These are phyloP conservation scores for Apiospora aurea DNA, from an alignment of 2,329 filamentous ascomycete species.

Conservation along the genomic window DNA sequence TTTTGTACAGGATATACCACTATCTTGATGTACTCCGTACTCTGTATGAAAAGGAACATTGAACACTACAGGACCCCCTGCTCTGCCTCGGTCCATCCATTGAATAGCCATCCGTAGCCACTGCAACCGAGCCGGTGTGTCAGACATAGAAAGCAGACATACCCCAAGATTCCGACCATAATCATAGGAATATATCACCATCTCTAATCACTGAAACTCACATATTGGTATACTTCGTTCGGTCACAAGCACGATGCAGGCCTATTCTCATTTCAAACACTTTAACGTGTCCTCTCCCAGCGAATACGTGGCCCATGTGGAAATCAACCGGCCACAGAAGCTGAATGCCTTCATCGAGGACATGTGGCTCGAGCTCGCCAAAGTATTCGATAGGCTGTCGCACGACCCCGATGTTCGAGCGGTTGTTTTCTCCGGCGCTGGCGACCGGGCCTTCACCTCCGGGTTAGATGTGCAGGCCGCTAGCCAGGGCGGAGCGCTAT, in stretches of 20 bases:
- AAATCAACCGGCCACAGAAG: slow-evolving; percentile 88
- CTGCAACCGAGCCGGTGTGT: background rate
- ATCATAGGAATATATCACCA: background rate
- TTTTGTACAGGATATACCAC: background rate
- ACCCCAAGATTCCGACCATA: background rate
- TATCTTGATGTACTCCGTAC: background rate
- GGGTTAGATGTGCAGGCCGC: slow-evolving; percentile 85
- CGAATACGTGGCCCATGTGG: slow-evolving; percentile 83
- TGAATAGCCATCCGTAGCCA: background rate
- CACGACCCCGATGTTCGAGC: slow-evolving; percentile 75
- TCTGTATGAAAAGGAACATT: background rate
- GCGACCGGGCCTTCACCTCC: slow-evolving; percentile 83
- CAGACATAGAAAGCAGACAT: background rate
- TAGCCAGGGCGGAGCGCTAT: slow-evolving; percentile 56
- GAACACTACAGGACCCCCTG: background rate
- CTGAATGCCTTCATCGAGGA: slow-evolving; percentile 85
- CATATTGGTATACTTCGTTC: background rate
- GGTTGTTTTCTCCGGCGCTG: slow-evolving; percentile 81
- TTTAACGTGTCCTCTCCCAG: slow-evolving; percentile 77
- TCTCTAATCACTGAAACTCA: background rate
- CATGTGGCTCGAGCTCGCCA: slow-evolving; percentile 85
- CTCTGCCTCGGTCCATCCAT: slow-evolving; percentile 18
- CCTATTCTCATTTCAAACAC: slow-evolving; percentile 63
- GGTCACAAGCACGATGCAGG: slow-evolving; percentile 32
- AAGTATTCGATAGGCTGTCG: slow-evolving; percentile 76